Evolutionary conservation across 2,329 filamentous ascomycete genomes (phyloP).

Genomic region (Fusarium euwallaceae): DNA sequence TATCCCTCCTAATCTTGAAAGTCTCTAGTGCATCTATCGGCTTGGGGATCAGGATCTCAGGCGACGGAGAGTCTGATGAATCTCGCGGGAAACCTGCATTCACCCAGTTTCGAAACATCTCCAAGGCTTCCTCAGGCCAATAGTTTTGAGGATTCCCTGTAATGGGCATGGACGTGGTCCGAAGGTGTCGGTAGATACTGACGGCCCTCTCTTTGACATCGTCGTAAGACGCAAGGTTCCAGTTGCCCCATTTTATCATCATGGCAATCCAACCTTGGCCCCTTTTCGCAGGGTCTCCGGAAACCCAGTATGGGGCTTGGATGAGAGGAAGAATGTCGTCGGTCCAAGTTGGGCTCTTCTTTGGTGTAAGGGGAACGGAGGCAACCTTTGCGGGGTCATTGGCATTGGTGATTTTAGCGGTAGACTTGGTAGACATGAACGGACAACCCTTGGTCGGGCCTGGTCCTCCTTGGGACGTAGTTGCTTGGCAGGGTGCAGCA

Average conservation of each 20-base stretch:
- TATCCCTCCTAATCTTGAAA: not conserved
- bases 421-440: not conserved
- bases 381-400: not conserved
- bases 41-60: not conserved
- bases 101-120: not conserved
- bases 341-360: not conserved
- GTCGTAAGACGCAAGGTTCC: not conserved
- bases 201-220: not conserved
- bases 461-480: not conserved
- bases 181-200: not conserved
- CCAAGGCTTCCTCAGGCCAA: not conserved
- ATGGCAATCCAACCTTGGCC: not conserved
- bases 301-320: not conserved
- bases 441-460: not conserved
- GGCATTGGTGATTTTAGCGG: not conserved
- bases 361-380: not conserved
- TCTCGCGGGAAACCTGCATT: not conserved
- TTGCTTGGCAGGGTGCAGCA: not conserved
- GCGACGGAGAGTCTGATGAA: not conserved
- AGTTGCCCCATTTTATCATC: not conserved
- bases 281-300: not conserved
- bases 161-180: not conserved
- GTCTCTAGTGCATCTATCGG: not conserved
- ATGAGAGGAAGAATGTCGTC: not conserved
- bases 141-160: not conserved